Evolutionary conservation across 2,329 filamentous ascomycete genomes (phyloP).

Genomic region (Lasiodiplodia sp.): DNA sequence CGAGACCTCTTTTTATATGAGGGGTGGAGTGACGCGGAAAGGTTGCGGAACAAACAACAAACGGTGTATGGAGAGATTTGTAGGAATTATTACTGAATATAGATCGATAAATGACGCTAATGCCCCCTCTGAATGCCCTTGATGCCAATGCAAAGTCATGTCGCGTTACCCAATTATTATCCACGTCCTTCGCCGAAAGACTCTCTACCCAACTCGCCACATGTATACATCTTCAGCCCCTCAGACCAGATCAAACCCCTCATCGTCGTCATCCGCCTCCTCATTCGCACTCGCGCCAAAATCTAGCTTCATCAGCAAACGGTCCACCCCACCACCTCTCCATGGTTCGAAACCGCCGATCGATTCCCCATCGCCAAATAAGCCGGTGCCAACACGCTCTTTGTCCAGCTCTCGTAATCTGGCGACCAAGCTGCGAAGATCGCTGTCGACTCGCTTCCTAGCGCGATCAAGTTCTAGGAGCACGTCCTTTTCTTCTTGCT

Average conservation of each 20-base stretch:
- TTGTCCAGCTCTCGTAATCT: slow-evolving; percentile 67
- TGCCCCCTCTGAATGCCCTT: background rate
- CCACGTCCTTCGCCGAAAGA: background rate
- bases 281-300: slow-evolving; percentile 46
- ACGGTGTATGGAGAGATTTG: too few species aligned
- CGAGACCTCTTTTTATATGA: background rate
- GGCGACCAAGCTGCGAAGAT: slow-evolving; percentile 68
- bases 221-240: background rate
- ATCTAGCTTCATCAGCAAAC: slow-evolving; percentile 90
- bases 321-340: slow-evolving; percentile 76
- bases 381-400: slow-evolving; percentile 47
- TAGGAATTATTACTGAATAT: background rate
- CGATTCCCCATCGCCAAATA: slow-evolving; percentile 34
- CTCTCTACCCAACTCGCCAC: background rate
- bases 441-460: slow-evolving; percentile 69
- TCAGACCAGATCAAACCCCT: slow-evolving; percentile 15
- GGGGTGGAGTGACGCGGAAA: background rate
- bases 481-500: slow-evolving; percentile 74
- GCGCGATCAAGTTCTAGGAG: slow-evolving; percentile 69
- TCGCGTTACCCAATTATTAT: background rate
- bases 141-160: slow-evolving; percentile 10
- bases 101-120: slow-evolving; percentile 6
- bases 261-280: slow-evolving; percentile 21
- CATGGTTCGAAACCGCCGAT: slow-evolving; percentile 55
- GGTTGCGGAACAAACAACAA: background rate